These are phyloP conservation scores for Panus rudis DNA, from an alignment of 768 basidiomycete species.

Conservation along the genomic window DNA sequence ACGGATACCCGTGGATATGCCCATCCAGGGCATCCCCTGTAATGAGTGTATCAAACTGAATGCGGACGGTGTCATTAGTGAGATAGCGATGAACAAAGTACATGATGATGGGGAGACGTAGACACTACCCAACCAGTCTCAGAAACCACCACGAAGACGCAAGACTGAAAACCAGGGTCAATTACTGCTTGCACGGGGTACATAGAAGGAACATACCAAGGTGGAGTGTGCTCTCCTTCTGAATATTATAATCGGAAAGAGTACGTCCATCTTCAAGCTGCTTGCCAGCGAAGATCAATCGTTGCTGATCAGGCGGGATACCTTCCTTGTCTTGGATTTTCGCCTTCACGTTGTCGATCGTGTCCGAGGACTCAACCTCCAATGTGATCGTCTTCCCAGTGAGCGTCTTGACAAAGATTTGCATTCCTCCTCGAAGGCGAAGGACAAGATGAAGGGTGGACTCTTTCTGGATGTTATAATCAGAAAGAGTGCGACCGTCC, in stretches of 20 bases:
- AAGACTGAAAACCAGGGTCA: slow-evolving; percentile 32
- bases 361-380: slow-evolving; percentile 39
- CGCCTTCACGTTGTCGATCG: slow-evolving; percentile 28
- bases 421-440: slow-evolving; percentile 30
- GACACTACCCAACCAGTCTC: too few relatives aligned
- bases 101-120: too few relatives aligned
- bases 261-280: slow-evolving; percentile 28
- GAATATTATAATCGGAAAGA: slow-evolving; percentile 32
- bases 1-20: too few relatives aligned
- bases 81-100: too few relatives aligned
- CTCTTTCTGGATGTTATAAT: slow-evolving; percentile 81
- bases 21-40: too few relatives aligned
- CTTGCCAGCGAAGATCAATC: slow-evolving; percentile 27
- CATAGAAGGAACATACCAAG: slow-evolving; percentile 24
- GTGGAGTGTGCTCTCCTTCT: slow-evolving; percentile 25
- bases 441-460: slow-evolving; percentile 57
- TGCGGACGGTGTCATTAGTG: too few relatives aligned
- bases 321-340: slow-evolving; percentile 29
- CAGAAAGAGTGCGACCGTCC: slow-evolving; percentile 81
- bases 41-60: too few relatives aligned
- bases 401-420: slow-evolving; percentile 47
- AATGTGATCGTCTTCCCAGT: slow-evolving; percentile 52
- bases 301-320: slow-evolving; percentile 27
- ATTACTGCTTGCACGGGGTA: background rate
- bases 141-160: slow-evolving; percentile 66